Evolutionary conservation across 2,329 filamentous ascomycete species (phyloP).

Genomic region (Aspergillus thermomutatus): DNA sequence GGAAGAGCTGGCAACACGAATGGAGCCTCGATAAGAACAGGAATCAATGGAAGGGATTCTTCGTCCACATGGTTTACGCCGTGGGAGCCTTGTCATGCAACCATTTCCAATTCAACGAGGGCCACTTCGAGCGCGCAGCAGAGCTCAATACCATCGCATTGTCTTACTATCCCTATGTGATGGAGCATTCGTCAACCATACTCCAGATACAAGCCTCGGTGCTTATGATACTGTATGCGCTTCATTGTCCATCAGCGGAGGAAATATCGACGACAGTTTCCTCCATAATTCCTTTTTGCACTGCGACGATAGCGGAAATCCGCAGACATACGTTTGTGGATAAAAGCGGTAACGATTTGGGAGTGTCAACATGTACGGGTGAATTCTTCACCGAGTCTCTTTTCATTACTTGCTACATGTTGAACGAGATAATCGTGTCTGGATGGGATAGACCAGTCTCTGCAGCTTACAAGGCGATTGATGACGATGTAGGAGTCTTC

Average conservation of each 20-base stretch:
- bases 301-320: constrained; percentile 23
- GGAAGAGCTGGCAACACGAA: constrained; percentile 22
- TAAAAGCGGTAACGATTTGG: neutral
- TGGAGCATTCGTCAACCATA: constrained; percentile 21
- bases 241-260: constrained; percentile 25
- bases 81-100: constrained; percentile 25
- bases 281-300: constrained; percentile 26
- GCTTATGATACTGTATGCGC: constrained; percentile 24
- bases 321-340: constrained; percentile 14
- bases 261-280: constrained; percentile 24
- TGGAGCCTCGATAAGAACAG: constrained; percentile 5
- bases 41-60: constrained; percentile 24
- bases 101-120: constrained; percentile 17
- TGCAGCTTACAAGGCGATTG: constrained; percentile 19
- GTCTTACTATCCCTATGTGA: constrained; percentile 25
- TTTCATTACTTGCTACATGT: constrained; percentile 29
- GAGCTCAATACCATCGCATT: constrained; percentile 23
- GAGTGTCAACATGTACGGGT: constrained; percentile 4
- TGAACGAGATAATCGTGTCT: constrained; percentile 26
- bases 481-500: constrained; percentile 20
- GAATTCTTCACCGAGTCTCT: constrained; percentile 21
- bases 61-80: constrained; percentile 26
- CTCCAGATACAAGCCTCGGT: constrained; percentile 28
- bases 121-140: constrained; percentile 19
- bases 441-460: constrained; percentile 28